phyloP scores from a whole-genome alignment of 2,329 filamentous ascomycete species.

The Cercospora beticola region DNA sequence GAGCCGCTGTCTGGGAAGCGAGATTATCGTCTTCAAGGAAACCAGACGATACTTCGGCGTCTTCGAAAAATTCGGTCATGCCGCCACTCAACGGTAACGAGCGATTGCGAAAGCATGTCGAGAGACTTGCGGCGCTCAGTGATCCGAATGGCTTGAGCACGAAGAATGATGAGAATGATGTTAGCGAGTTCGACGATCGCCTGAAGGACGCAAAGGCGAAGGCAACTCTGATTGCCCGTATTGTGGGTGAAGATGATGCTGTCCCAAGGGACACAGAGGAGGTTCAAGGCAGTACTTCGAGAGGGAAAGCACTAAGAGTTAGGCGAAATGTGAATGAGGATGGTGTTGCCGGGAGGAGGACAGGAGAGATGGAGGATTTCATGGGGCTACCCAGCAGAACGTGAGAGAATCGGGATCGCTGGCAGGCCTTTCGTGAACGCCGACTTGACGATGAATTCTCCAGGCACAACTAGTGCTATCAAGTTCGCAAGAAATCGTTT shows the following conservation, averaged over 20 bases:
- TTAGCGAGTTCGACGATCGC: conserved; percentile 88
- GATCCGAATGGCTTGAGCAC: conserved; percentile 76
- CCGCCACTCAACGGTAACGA: conserved; percentile 48
- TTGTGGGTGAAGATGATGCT: conserved; percentile 51
- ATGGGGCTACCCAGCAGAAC: conserved; percentile 26
- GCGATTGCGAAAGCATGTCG: conserved; percentile 74
- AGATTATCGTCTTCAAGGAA: conserved; percentile 51
- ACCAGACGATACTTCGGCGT: not conserved
- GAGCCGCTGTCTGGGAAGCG: conserved; percentile 79
- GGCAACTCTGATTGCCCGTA: conserved; percentile 77
- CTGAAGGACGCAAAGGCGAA: conserved; percentile 81
- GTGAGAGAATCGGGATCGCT: not conserved
- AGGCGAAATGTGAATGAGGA: conserved; percentile 25
- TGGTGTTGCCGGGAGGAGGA: conserved; percentile 28
- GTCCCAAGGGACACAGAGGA: not conserved
- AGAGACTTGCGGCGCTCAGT: conserved; percentile 71
- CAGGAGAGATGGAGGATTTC: conserved; percentile 43
- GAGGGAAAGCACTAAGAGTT: conserved; percentile 23
- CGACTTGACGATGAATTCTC: not conserved
- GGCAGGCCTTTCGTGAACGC: not conserved
- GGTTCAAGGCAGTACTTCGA: not conserved
- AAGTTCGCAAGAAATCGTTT: too few relatives aligned
- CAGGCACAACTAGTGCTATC: not conserved
- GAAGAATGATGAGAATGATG: conserved; percentile 81
- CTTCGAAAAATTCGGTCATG: not conserved